Base-by-base conservation (phyloP, 2,329 filamentous ascomycete genomes). In the Fusarium luffae region DNA sequence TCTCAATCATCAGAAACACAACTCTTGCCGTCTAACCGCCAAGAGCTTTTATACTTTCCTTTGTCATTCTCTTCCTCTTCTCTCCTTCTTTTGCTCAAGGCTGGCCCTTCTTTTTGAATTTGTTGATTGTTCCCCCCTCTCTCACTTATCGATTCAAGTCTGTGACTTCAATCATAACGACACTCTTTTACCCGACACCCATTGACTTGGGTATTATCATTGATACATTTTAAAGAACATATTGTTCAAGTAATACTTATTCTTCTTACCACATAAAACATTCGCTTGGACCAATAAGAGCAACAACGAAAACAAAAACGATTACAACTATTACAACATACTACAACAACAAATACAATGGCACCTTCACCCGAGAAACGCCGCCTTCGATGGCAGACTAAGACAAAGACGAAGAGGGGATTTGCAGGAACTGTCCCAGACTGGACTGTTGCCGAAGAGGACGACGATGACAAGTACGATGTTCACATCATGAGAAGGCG, bases 361-460 rank as follows among this genome's bases (percentile, higher is more conserved):
- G 59, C 58, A 16, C 51, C 63, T 21, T 44, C 58, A 25, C 32
- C 57, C n/a, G 65, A 70, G 19, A 51, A 59, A 54, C 55, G 41
- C 41, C 60, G 65, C 37, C 30, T 58, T 55, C 69, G 62, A 47
- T 74, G 71, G 71, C 64, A 72, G 32, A 57, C 52, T 41, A 59
- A 70, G 52, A 63, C 59, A 42, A 68, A 64, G 57, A 67, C 59
- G 37, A 68, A 66, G 55, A 67, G 63, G 32, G 64, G 54, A 44
- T 62, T 69, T 40, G 59, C 62, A 19, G 61, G 60, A 46, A 51
- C 52, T 37, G 52, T 74, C 10, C 74, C 73, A 3, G 57, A 65
- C 10, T 78, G 76, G 76, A 78, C 76, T 16, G 66, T 66, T 23
- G 75, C 61, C n/a, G 76, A 42, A 12, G 49, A 42, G 3, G 49